These are phyloP conservation scores for Hypoxylon cercidicola DNA, from an alignment of 495 filamentous ascomycete species.

Conservation along the genomic window DNA sequence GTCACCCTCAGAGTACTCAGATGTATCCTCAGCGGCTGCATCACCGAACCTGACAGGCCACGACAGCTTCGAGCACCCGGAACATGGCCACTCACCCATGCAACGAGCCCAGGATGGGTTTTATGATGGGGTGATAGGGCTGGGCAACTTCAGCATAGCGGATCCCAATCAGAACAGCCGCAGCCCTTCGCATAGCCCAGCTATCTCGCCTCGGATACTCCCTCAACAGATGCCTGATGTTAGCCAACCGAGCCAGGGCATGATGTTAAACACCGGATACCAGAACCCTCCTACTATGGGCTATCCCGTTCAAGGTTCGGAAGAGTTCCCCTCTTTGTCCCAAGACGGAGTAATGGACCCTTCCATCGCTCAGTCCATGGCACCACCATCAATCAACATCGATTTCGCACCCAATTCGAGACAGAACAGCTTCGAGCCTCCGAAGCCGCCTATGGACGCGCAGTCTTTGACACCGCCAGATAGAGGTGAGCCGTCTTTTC, in stretches of 20 bases:
- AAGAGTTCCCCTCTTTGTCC: conserved; percentile 66
- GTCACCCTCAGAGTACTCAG: conserved; percentile 90
- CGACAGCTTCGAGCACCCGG: conserved; percentile 79
- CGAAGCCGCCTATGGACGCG: conserved; percentile 71
- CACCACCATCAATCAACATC: conserved; percentile 90
- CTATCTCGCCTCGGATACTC: conserved; percentile 82
- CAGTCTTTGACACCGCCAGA: conserved; percentile 88
- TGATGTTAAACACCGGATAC: conserved; percentile 43
- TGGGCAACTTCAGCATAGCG: conserved; percentile 84
- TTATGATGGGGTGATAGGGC: conserved; percentile 80
- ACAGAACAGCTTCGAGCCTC: conserved; percentile 75
- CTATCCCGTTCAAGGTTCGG: conserved; percentile 66
- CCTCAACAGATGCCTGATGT: conserved; percentile 73
- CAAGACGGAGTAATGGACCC: conserved; percentile 60
- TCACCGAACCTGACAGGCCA: conserved; percentile 83
- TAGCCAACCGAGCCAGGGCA: conserved; percentile 52
- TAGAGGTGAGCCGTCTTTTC: conserved; percentile 68
- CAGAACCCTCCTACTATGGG: conserved; percentile 49
- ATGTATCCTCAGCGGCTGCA: conserved; percentile 78
- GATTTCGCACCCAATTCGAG: conserved; percentile 83
- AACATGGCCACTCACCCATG: conserved; percentile 82
- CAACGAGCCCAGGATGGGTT: conserved; percentile 77
- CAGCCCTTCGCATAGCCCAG: conserved; percentile 85
- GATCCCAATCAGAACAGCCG: conserved; percentile 71
- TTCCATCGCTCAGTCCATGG: conserved; percentile 74